A percentile compares a stretch with the other conserved stretches of the same genome.
Conservation (phyloP, 2,329 filamentous ascomycete genomes). For the Graphilbum fragrans region DNA sequence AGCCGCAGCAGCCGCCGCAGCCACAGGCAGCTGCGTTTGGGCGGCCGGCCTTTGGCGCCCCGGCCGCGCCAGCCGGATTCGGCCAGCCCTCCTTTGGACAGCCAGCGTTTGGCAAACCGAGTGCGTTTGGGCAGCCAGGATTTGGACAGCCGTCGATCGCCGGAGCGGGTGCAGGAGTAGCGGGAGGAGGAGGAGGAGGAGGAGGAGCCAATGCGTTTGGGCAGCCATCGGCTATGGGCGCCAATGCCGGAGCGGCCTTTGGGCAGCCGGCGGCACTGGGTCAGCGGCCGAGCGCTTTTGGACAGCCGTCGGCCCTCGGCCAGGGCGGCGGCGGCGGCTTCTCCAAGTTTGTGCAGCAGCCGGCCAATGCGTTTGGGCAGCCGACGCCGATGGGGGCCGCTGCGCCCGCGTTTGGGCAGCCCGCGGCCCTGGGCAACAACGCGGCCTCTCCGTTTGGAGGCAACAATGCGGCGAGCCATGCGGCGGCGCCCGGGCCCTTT, state of each 20-base stretch:
- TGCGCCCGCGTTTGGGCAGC: constrained; percentile 14
- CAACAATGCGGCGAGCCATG: background rate
- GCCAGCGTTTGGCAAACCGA: constrained; percentile 8
- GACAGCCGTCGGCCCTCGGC: constrained; percentile 18
- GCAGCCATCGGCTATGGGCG: constrained; percentile 17
- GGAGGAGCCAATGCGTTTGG: constrained; percentile 12
- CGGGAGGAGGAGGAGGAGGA: constrained; percentile 14
- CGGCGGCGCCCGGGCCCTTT: background rate
- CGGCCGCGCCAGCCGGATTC: constrained; percentile 18
- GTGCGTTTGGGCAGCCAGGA: constrained; percentile 16
- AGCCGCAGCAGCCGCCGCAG: constrained; percentile 9
- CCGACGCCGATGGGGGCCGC: constrained; percentile 15
- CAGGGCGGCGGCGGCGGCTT: constrained; percentile 9
- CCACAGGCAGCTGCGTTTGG: constrained; percentile 15
- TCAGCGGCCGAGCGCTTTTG: constrained; percentile 11
- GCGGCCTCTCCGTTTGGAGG: constrained; percentile 22
- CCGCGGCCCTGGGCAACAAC: constrained; percentile 16
- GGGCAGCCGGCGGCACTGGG: constrained; percentile 19
- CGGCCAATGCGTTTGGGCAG: constrained; percentile 14
- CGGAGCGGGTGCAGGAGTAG: constrained; percentile 14
- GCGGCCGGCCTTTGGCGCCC: constrained; percentile 14
- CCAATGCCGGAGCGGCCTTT: constrained; percentile 13
- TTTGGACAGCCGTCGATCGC: constrained; percentile 22
- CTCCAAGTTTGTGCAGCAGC: constrained; percentile 16
- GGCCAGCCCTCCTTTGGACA: constrained; percentile 22